Base-by-base conservation (phyloP, 805 yeast species). In the Lipomyces sp. region DNA sequence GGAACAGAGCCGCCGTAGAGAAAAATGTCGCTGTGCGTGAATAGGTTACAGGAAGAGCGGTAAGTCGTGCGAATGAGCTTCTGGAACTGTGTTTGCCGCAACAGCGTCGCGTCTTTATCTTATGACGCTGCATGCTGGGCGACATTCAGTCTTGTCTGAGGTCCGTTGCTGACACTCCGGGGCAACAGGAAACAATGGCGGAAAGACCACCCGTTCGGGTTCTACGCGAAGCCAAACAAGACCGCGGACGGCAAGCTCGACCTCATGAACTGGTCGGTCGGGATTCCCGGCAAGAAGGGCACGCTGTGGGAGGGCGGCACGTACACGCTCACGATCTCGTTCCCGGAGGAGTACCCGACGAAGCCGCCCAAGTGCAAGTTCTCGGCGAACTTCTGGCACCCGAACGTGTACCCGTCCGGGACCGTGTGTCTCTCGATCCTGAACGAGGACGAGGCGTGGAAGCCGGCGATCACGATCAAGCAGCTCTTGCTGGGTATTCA, bases 121-220 rank as follows among this genome's bases (percentile, higher is more conserved):
- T n/a, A n/a, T n/a, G n/a, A n/a, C n/a, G n/a, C n/a, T n/a, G n/a
- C n/a, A n/a, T n/a, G n/a, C n/a, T n/a, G n/a, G n/a, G n/a, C n/a
- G n/a, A n/a, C n/a, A n/a, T n/a, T n/a, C n/a, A n/a, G n/a, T n/a
- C n/a, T n/a, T n/a, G n/a, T n/a, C n/a, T n/a, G n/a, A n/a, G n/a
- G n/a, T n/a, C n/a, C n/a, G n/a, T n/a, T n/a, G n/a, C n/a, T n/a
- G n/a, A n/a, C n/a, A n/a, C n/a, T n/a, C n/a, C n/a, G n/a, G n/a
- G n/a, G n/a, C n/a, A n/a, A n/a, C 43, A 83, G 98, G 68, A 91
- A 90, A 70, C 88, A 85, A 68, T 93, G 99, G 99, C 81, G 99
- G 61, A 91, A 88, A 67, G 96, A 89, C 67, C 99, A 93, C 66
- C 99, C 99, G 0, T 93, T 90, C 69, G 98, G 98, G 6, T 93